Evolutionary conservation across 225 moss, liverwort and hornwort species (phyloP).

Genomic region (Bryoerythrophyllum caledonicum): DNA sequence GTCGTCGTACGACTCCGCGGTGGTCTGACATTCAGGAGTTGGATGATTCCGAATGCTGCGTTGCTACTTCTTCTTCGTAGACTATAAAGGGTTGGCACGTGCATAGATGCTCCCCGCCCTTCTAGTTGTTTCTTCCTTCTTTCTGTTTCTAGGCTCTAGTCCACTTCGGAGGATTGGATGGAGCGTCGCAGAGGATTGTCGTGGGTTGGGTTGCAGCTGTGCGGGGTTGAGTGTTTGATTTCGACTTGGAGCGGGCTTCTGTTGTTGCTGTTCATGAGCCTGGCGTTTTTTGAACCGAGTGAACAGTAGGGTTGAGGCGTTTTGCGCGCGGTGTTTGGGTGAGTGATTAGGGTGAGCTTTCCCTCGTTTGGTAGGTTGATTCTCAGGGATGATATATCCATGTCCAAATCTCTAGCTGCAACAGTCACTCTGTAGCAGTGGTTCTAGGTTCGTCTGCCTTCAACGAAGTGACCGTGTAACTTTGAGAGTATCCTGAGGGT

Average conservation of each 20-base stretch:
- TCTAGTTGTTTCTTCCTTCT: not conserved
- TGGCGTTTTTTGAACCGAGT: not conserved
- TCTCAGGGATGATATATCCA: not conserved
- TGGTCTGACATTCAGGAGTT: constrained; percentile 23
- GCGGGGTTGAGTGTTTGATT: not conserved
- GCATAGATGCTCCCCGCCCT: constrained; percentile 23
- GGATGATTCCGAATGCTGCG: not conserved
- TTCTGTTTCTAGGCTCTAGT: not conserved
- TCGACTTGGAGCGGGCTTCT: not conserved
- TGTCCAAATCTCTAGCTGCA: not conserved
- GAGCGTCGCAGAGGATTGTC: not conserved
- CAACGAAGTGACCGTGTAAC: not conserved
- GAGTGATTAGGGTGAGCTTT: not conserved
- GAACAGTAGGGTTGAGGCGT: not conserved
- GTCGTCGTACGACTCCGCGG: not conserved
- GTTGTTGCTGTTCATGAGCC: not conserved
- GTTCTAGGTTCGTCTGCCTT: not conserved
- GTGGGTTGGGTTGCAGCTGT: not conserved
- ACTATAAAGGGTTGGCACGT: constrained; percentile 25
- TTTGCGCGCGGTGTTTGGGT: not conserved
- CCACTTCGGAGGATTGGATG: not conserved
- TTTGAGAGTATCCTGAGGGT: not conserved
- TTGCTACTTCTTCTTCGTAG: not conserved
- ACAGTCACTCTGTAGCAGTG: not conserved
- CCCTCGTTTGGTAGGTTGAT: not conserved